Evolutionary conservation across 805 yeast genomes (phyloP).

Genomic region (Candida dajiaensis): DNA sequence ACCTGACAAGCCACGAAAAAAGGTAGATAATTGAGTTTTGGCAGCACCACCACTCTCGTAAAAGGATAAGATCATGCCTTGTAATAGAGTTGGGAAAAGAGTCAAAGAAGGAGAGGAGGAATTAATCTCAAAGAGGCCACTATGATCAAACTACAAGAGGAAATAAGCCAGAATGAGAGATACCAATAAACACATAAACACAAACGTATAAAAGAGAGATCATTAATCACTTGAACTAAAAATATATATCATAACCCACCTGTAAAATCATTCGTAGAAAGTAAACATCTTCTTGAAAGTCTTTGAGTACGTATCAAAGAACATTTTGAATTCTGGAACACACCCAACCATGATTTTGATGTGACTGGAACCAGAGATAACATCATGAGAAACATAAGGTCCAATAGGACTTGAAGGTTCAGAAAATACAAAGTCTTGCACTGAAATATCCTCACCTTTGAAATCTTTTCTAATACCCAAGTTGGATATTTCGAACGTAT

Average conservation of each 20-base stretch:
- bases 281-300: neutral
- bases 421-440: constrained; percentile 2
- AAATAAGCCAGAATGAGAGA: neutral
- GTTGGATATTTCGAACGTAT: constrained; percentile 7
- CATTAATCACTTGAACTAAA: neutral
- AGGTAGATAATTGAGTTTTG: no score
- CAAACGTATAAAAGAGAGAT: neutral
- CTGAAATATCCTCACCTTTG: neutral
- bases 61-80: no score
- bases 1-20: no score
- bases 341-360: constrained; percentile 3
- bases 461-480: constrained; percentile 2
- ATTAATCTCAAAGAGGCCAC: no score
- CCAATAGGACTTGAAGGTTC: constrained; percentile 9
- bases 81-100: no score
- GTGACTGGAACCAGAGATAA: constrained; percentile 1
- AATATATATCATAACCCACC: neutral
- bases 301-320: neutral
- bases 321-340: constrained; percentile 1
- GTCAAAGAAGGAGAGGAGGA: no score
- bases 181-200: neutral
- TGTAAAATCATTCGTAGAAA: neutral
- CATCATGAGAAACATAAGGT: constrained; percentile 5
- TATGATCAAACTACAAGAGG: no score
- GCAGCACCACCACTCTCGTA: no score